Percentiles rank a stretch among this genome's conserved stretches.
Evolutionary conservation across 1,139 yeast genomes (phyloP).

Genomic region (Lizanozyma gosingica): DNA sequence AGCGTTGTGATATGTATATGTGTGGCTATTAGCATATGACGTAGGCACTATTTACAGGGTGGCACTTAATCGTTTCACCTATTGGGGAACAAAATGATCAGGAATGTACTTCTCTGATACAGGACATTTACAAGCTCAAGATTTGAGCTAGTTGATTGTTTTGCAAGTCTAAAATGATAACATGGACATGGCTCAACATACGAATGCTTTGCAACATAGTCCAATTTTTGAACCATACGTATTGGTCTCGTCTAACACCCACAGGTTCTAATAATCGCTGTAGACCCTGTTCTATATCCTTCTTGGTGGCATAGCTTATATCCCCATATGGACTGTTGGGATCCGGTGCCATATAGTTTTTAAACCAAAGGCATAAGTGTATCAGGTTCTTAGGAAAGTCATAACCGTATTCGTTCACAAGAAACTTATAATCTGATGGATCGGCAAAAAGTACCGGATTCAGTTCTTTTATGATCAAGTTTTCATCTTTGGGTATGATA

Average conservation of each 20-base stretch:
- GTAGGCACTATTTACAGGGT: no score
- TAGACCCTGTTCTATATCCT: background rate
- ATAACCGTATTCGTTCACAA: background rate
- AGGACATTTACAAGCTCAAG: background rate
- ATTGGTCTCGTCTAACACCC: background rate
- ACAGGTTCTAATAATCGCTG: background rate
- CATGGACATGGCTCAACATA: conserved; percentile 52
- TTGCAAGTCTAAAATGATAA: conserved; percentile 33
- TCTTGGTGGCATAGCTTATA: background rate
- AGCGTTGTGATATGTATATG: no score
- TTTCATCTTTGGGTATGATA: background rate
- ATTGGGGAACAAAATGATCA: no score
- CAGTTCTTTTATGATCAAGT: background rate
- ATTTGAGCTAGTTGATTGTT: conserved; percentile 10
- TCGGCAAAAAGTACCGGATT: background rate
- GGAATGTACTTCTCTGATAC: no score
- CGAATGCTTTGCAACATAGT: conserved; percentile 50
- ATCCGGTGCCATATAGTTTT: conserved; percentile 21
- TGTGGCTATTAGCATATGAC: no score
- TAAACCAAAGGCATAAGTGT: background rate
- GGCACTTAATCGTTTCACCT: no score
- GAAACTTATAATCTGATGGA: background rate
- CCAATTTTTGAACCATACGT: conserved; percentile 56
- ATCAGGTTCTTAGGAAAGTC: background rate
- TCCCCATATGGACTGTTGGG: conserved; percentile 14